Base-by-base conservation (phyloP, 495 filamentous ascomycete genomes). In the Aspergillus asperescens region DNA sequence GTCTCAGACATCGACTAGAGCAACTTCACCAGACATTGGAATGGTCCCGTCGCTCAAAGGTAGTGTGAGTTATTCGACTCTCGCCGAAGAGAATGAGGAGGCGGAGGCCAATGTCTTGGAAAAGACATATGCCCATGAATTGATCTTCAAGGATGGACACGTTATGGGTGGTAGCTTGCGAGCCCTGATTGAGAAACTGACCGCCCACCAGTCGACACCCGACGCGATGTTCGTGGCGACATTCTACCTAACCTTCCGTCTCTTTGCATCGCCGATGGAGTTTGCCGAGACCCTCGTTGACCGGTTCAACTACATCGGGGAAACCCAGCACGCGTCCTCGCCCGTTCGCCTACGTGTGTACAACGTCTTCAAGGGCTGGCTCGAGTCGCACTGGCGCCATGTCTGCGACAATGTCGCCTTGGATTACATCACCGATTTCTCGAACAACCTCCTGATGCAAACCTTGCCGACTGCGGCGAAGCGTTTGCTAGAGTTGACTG, bases 301-400 rank as follows among this genome's bases (percentile, higher is more conserved):
- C 35, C 84, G 94, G 19, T 99, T 95, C 67, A 87, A 96, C 52
- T 94, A 96, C 59, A 86, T 96, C 48, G 86, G 79, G 5, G 87
- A 94, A 37, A 85, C 81, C 25, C 80, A 83, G 9, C 76, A 81
- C 39, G 81, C 88, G 16, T 84, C 88, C 7, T 77, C 74, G 4
- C 89, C 91, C 0, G 90, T 97, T 16, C 85, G 91, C 28, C 75
- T 97, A 28, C 82, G 94, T 13, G 89, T 96, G 0, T 97, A 95
- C 75, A 97, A 99, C 64, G 83, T 91, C 32, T 88, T 96, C 75
- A 99, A 99, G 69, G 85, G 86, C 25, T 99, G 94, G 94, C 71
- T 99, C 4, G 94, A 99, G 69, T 90, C 86, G 2, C 89, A 97
- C 69, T 99, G 94, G 94, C 83, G 87, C 22, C 81, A 86, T 52